phyloP scores from a whole-genome alignment of 495 filamentous ascomycete species.

The Penicillium parvum region DNA sequence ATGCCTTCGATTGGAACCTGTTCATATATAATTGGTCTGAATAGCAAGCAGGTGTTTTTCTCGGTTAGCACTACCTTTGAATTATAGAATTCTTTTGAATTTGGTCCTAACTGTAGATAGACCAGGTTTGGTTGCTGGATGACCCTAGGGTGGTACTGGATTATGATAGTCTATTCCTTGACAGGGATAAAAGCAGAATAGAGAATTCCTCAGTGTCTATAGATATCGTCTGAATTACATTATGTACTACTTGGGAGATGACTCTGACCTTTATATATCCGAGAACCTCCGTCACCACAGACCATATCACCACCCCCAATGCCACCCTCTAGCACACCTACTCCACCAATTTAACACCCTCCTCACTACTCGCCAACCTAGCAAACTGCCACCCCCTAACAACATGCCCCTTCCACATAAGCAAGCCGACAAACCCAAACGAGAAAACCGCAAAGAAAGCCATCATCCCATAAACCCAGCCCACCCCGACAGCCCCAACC shows the following conservation, averaged over 20 bases:
- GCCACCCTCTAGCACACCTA: neutral
- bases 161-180: no score
- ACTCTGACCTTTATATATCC: no score
- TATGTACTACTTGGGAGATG: no score
- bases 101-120: neutral
- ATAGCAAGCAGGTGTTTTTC: slow-evolving; percentile 14
- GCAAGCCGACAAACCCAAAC: slow-evolving; percentile 31
- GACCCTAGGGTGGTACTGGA: no score
- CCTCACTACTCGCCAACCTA: slow-evolving; percentile 24
- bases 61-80: neutral
- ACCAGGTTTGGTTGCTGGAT: neutral
- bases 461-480: slow-evolving; percentile 52
- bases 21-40: slow-evolving; percentile 11
- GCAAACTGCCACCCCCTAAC: slow-evolving; percentile 23
- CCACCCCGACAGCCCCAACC: slow-evolving; percentile 39
- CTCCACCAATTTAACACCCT: slow-evolving; percentile 20
- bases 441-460: slow-evolving; percentile 42
- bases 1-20: slow-evolving; percentile 7
- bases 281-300: no score
- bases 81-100: neutral
- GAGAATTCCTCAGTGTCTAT: no score
- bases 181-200: no score
- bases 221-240: no score
- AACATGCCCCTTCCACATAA: slow-evolving; percentile 31
- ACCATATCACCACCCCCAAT: no score